Conservation (phyloP, 2,329 filamentous ascomycete species). For the Akanthomyces muscarius region DNA sequence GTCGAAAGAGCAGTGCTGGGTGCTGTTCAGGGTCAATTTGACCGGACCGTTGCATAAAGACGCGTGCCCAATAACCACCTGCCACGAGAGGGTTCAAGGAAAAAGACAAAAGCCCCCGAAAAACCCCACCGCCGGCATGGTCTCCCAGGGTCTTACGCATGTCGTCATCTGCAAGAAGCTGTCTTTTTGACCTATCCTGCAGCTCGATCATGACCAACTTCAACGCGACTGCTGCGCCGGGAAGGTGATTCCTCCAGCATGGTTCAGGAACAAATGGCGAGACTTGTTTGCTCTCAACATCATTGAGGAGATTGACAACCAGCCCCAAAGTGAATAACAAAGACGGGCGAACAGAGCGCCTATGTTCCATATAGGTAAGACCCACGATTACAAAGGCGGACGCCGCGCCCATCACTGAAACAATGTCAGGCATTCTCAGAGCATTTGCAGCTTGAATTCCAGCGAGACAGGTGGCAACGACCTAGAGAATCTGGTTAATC, state of each 20-base stretch:
- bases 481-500: not conserved
- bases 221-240: not conserved
- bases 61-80: not conserved
- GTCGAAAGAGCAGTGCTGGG: not conserved
- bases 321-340: not conserved
- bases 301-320: not conserved
- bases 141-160: not conserved
- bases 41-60: too few relatives aligned
- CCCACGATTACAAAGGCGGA: not conserved
- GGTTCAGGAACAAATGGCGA: not conserved
- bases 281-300: not conserved
- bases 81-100: not conserved
- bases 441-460: not conserved
- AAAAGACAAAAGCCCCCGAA: not conserved
- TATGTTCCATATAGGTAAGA: not conserved
- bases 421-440: too few relatives aligned
- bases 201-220: not conserved
- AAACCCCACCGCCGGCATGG: not conserved
- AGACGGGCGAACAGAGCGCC: not conserved
- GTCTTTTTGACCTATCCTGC: not conserved
- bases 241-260: not conserved
- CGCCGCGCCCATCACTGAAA: not conserved
- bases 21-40: not conserved
- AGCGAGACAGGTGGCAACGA: not conserved
- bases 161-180: not conserved